phyloP scores from a whole-genome alignment of 2,329 filamentous ascomycete species.

The Colletotrichum noveboracense region DNA sequence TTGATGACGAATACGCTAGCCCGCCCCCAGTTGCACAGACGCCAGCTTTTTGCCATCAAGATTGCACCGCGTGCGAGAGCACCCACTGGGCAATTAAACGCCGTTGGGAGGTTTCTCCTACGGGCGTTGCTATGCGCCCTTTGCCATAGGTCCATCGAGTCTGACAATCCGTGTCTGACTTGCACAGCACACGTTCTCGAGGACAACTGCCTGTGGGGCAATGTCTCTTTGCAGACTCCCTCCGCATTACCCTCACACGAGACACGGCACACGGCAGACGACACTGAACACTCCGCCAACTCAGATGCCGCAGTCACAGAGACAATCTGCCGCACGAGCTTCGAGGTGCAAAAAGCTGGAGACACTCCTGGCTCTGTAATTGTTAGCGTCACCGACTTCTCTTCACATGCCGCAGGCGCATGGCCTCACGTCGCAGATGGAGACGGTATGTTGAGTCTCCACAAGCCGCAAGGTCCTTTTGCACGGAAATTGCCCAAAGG shows the following conservation, averaged over 20 bases:
- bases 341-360: neutral
- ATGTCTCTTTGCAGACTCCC: neutral
- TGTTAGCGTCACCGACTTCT: constrained; percentile 17
- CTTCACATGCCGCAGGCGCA: neutral
- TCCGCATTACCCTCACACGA: neutral
- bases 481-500: neutral
- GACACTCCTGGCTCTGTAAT: neutral
- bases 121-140: neutral
- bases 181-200: neutral
- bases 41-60: neutral
- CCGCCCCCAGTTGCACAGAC: neutral
- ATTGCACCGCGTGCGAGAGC: neutral
- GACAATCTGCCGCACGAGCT: neutral
- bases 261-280: neutral
- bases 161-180: neutral
- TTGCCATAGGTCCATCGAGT: neutral
- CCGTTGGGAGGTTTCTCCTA: neutral
- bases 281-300: neutral
- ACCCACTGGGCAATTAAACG: neutral
- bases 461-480: neutral
- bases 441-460: neutral
- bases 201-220: neutral
- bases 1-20: neutral
- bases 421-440: neutral
- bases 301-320: neutral